Evolutionary conservation across 2,329 filamentous ascomycete genomes (phyloP), one percentile per base, ranked within the genome.

Genomic region (Fusarium algeriense): DNA sequence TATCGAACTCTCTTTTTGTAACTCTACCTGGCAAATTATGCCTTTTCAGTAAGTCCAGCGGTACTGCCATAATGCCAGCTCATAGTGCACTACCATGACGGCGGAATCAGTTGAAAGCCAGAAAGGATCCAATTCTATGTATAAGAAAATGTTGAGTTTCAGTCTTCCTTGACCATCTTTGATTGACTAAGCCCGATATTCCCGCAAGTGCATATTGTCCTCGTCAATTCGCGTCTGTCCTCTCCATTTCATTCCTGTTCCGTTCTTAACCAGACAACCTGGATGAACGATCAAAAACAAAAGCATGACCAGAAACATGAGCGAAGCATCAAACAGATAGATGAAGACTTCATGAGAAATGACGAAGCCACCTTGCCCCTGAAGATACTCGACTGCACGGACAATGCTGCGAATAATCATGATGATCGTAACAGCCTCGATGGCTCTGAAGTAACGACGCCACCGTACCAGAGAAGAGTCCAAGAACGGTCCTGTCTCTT

Each of bases 361-460:
- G 0, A 85, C 69, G 12, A 80, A 83, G 0, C 83, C 84, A 1
- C 60, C 74, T 11, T 82, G 79, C 3, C 84, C 84, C 64, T 83
- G 78, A 1, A 81, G 64, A 62, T 87, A 87, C 72, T 87, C 86
- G 7, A 86, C 66, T 3, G 85, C 80, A 10, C 85, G 80, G 55
- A 86, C 85, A 23, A 85, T 67, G 52, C 82, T 84, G 44, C 85
- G 77, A 8, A 86, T 74, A 20, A 85, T 77, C 57, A 87, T 86
- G 10, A 86, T 70, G 0, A 68, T 49, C 44, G 80, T 82, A 5
- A 77, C 76, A 5, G 67, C 45, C 44, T 81, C 80, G 1, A 83
- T 75, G 4, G 77, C 74, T 26, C 61, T 56, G 17, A 83, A 75
- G 43, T 80, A 70, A 17, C 73, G 59, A 28, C 70, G 70, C 80